Evolutionary conservation across 1,284 basidiomycete species (phyloP).

Genomic region (Microbotryum silenes-acaulis): DNA sequence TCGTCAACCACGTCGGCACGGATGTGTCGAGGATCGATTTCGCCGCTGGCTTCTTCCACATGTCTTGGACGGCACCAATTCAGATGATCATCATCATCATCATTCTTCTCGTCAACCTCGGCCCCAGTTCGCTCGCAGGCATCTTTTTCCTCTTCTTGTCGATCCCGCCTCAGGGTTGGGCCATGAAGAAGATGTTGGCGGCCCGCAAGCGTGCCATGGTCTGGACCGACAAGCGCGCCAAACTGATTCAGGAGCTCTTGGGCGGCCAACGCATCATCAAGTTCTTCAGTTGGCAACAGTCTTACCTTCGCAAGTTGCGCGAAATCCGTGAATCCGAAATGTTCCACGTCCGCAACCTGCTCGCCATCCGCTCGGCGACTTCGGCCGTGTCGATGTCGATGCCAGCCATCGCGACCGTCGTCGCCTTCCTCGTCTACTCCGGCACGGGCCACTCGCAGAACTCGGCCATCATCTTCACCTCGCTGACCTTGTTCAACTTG

Average conservation of each 20-base stretch:
- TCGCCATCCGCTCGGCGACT: conserved; percentile 56
- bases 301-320: conserved; percentile 58
- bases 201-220: conserved; percentile 69
- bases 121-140: conserved; percentile 71
- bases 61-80: conserved; percentile 30
- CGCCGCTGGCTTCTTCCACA: conserved; percentile 61
- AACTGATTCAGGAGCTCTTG: conserved; percentile 70
- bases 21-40: conserved; percentile 89
- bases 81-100: conserved; percentile 60
- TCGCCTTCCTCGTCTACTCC: conserved; percentile 73
- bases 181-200: conserved; percentile 67
- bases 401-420: conserved; percentile 70
- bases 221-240: conserved; percentile 81
- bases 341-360: conserved; percentile 63
- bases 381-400: conserved; percentile 56
- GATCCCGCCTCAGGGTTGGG: conserved; percentile 57
- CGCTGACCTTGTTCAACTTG: conserved; percentile 66
- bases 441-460: conserved; percentile 58
- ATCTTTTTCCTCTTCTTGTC: conserved; percentile 59
- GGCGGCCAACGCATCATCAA: conserved; percentile 85
- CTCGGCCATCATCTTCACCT: conserved; percentile 63
- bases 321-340: conserved; percentile 68
- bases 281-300: conserved; percentile 57
- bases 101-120: conserved; percentile 62
- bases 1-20: conserved; percentile 88